These are phyloP conservation scores for Malus hybrid DNA, from an alignment of 331 rosid genomes.

Conservation along the genomic window DNA sequence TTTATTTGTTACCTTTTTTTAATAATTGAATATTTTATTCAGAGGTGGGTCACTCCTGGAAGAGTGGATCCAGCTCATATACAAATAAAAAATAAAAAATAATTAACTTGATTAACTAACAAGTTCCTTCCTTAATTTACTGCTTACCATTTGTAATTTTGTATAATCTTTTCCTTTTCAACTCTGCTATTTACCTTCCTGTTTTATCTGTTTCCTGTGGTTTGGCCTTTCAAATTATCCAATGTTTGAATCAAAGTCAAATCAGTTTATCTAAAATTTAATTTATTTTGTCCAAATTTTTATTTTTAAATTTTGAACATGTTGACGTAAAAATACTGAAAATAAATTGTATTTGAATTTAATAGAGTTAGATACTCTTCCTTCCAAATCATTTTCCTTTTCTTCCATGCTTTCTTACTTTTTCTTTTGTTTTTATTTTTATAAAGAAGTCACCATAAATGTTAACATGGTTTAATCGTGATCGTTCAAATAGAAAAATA, in stretches of 20 bases:
- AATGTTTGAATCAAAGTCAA: neutral
- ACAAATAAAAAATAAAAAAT: neutral
- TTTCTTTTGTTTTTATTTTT: too few species aligned
- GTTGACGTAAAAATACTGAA: neutral
- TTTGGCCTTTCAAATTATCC: neutral
- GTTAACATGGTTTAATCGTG: too few species aligned
- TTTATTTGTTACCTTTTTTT: neutral
- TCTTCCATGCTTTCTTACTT: too few species aligned
- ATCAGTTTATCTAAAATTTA: neutral
- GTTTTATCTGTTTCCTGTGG: neutral
- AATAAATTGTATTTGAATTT: neutral
- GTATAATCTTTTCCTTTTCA: neutral
- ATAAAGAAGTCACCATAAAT: too few species aligned
- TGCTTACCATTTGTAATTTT: neutral
- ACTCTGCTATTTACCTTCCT: neutral
- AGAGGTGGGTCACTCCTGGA: slow-evolving; percentile 49
- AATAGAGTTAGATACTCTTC: too few species aligned
- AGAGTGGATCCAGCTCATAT: slow-evolving; percentile 97
- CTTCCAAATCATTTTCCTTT: too few species aligned
- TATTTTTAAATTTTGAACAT: neutral
- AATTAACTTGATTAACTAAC: slow-evolving; percentile 32
- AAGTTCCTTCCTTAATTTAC: slow-evolving; percentile 17
- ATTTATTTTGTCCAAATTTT: neutral
- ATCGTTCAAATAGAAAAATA: too few species aligned
- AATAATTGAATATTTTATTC: slow-evolving; percentile 13